A percentile compares a stretch with the other conserved stretches of the same genome.
These are phyloP conservation scores for Panicum virgatum DNA, from an alignment of 202 grass and related monocot genomes.

Conservation along the genomic window DNA sequence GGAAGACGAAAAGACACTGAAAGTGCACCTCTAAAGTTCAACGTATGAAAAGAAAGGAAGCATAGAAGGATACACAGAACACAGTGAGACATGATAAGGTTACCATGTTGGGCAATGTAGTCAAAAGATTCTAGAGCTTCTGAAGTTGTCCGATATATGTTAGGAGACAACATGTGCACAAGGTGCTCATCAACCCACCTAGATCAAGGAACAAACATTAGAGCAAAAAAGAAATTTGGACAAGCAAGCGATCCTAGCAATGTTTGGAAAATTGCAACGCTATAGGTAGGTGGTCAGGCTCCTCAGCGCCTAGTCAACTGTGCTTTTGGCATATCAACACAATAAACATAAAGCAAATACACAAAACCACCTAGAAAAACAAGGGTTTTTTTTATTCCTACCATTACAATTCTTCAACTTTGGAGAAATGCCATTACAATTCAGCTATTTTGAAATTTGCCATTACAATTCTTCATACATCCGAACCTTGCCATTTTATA, in stretches of 20 bases:
- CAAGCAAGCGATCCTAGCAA: neutral
- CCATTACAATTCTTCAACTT: too few relatives aligned
- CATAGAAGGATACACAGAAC: neutral
- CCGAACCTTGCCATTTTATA: too few relatives aligned
- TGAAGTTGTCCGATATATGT: conserved; percentile 87
- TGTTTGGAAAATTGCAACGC: neutral
- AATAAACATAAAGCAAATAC: neutral
- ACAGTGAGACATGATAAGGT: neutral
- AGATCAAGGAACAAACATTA: conserved; percentile 29
- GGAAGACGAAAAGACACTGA: neutral
- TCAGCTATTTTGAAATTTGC: too few relatives aligned
- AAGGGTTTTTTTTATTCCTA: too few relatives aligned
- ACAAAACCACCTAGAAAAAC: neutral
- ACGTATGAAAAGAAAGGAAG: conserved; percentile 18
- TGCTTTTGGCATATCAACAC: neutral
- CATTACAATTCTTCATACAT: too few relatives aligned
- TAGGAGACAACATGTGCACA: conserved; percentile 89
- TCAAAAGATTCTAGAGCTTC: conserved; percentile 98
- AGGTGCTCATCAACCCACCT: conserved; percentile 98
- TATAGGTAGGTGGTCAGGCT: neutral
- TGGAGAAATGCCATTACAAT: too few relatives aligned
- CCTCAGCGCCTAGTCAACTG: neutral
- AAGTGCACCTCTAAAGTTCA: neutral
- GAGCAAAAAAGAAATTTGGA: neutral
- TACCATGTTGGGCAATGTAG: conserved; percentile 93